Conservation (phyloP, 257 asterid species). For the Cynanchum wilfordii region DNA sequence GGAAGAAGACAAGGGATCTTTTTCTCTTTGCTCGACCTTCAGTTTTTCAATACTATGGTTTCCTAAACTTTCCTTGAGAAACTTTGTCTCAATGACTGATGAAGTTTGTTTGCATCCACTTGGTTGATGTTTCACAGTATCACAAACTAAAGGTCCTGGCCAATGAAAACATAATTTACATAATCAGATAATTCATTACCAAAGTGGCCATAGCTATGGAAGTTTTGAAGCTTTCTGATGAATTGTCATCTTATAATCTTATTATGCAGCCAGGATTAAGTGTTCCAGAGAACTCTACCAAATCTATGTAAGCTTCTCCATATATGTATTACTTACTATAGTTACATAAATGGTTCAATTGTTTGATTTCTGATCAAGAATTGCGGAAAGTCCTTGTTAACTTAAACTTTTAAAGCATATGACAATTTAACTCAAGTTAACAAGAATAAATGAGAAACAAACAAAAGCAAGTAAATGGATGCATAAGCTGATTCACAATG, state of each 20-base stretch:
- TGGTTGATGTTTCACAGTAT: slow-evolving; percentile 9
- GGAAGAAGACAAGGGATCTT: slow-evolving; percentile 28
- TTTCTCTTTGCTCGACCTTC: slow-evolving; percentile 25
- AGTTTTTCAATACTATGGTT: slow-evolving; percentile 28
- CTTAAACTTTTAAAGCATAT: too few species aligned
- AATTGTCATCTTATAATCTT: neutral
- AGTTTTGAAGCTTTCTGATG: neutral
- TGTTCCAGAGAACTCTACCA: neutral
- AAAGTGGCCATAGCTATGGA: neutral
- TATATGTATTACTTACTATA: neutral
- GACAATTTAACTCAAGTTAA: too few species aligned
- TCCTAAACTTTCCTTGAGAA: neutral
- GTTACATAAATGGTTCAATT: neutral
- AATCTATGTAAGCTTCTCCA: neutral
- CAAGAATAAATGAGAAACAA: neutral
- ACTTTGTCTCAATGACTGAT: slow-evolving; percentile 9
- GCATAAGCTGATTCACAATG: neutral
- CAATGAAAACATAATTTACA: neutral
- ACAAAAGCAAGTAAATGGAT: neutral
- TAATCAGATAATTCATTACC: too few species aligned
- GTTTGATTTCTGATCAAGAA: too few species aligned
- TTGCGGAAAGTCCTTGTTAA: too few species aligned
- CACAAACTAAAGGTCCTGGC: slow-evolving; percentile 14
- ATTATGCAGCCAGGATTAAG: neutral
- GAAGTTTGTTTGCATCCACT: slow-evolving; percentile 14